Conservation (phyloP, 768 basidiomycete genomes). For the Kwoniella sp. region DNA sequence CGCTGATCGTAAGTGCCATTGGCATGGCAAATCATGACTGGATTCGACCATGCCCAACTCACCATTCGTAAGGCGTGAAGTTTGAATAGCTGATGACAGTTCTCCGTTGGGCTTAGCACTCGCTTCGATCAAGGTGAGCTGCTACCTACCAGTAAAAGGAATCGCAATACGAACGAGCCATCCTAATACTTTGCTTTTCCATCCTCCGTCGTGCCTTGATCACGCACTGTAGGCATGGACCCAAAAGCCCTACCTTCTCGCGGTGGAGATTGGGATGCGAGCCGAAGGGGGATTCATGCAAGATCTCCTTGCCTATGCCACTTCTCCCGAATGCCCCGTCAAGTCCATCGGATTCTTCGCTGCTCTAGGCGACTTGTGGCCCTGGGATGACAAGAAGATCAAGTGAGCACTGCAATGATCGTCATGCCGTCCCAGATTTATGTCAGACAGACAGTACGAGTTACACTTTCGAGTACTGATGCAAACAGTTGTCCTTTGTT, state of each 20-base stretch:
- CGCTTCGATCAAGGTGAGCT: conserved; percentile 12
- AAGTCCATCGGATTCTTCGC: conserved; percentile 20
- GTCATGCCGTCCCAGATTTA: not conserved
- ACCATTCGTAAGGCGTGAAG: no score
- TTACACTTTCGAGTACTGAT: not conserved
- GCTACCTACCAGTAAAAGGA: no score
- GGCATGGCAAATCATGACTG: not conserved
- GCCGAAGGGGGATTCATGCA: conserved; percentile 12
- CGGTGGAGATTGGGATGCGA: conserved; percentile 16
- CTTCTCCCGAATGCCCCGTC: conserved; percentile 14
- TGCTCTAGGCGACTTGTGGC: conserved; percentile 16
- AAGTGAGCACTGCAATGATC: conserved; percentile 16
- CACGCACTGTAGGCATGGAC: conserved; percentile 5
- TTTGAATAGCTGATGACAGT: not conserved
- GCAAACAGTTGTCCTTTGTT: no score
- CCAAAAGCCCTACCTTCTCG: conserved; percentile 9
- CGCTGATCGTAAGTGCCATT: conserved; percentile 10
- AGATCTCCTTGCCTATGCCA: conserved; percentile 15
- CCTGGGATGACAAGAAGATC: conserved; percentile 11
- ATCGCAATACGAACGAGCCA: no score
- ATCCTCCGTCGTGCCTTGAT: no score
- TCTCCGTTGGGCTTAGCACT: not conserved
- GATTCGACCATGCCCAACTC: no score
- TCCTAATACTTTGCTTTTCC: no score
- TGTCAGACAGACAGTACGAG: not conserved